Percentiles rank a stretch among this genome's conserved stretches.
phyloP scores from a whole-genome alignment of 306 rosid species.

The Glycine latifolia region DNA sequence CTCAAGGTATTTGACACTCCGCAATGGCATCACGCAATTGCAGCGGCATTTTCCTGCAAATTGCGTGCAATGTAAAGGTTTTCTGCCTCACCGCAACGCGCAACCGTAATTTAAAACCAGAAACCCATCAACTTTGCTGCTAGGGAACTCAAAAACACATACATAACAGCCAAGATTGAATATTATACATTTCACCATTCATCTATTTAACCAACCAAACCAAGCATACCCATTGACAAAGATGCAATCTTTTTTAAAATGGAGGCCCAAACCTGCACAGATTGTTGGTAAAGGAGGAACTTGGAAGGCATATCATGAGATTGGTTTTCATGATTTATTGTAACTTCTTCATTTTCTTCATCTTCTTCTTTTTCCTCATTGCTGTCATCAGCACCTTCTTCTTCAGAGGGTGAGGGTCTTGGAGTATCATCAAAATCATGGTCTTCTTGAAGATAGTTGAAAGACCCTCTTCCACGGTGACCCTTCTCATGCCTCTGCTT shows the following conservation, averaged over 20 bases:
- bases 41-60: no score
- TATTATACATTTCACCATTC: conserved; percentile 14
- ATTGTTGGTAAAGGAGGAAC: conserved; percentile 82
- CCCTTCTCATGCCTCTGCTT: conserved; percentile 53
- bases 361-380: conserved; percentile 39
- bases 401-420: conserved; percentile 39
- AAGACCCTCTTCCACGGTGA: conserved; percentile 59
- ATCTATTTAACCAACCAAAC: background rate
- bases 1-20: no score
- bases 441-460: conserved; percentile 52
- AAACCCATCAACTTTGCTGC: background rate
- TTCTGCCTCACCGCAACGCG: no score
- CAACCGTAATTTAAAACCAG: no score
- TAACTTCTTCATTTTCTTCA: conserved; percentile 26
- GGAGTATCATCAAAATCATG: conserved; percentile 51
- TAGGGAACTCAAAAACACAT: background rate
- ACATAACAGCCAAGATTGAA: conserved; percentile 9
- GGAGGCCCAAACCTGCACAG: conserved; percentile 75
- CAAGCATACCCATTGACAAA: conserved; percentile 12
- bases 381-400: conserved; percentile 31
- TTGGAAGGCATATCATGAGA: conserved; percentile 75
- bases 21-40: no score
- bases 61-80: no score
- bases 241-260: background rate
- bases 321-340: conserved; percentile 44